phyloP scores from a whole-genome alignment of 768 basidiomycete species.

The Tulasnella sp. region DNA sequence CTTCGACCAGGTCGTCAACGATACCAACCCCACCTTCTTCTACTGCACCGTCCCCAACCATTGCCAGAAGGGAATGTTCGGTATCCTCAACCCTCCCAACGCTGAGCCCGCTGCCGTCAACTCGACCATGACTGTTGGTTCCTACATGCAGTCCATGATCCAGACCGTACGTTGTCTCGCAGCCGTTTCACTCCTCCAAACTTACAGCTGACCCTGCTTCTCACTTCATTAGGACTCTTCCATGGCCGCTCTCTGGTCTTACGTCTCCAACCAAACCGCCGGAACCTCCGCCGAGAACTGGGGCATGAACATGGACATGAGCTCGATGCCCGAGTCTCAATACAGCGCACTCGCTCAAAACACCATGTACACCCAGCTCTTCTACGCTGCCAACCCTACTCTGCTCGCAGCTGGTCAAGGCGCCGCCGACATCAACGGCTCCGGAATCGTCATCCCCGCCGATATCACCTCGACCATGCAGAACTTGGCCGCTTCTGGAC shows the following conservation, averaged over 20 bases:
- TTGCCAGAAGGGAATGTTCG: constrained; percentile 81
- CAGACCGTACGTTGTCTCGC: constrained; percentile 22
- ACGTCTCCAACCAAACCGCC: constrained; percentile 43
- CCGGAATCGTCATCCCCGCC: constrained; percentile 18
- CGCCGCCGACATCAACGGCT: constrained; percentile 4
- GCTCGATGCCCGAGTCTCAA: constrained; percentile 47
- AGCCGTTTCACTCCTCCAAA: background rate
- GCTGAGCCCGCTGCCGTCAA: constrained; percentile 27
- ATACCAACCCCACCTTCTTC: constrained; percentile 65
- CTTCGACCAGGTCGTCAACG: constrained; percentile 65
- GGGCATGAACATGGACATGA: constrained; percentile 58
- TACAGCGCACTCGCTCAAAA: constrained; percentile 47
- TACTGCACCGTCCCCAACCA: constrained; percentile 64
- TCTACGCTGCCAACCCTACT: constrained; percentile 47
- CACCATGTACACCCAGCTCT: constrained; percentile 41
- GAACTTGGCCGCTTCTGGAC: background rate
- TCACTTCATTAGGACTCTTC: constrained; percentile 42
- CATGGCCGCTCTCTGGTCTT: constrained; percentile 48
- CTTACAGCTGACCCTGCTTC: constrained; percentile 8
- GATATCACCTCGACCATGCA: constrained; percentile 14
- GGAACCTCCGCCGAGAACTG: constrained; percentile 46
- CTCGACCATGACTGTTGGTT: constrained; percentile 38
- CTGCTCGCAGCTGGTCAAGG: constrained; percentile 37
- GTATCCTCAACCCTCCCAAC: constrained; percentile 36
- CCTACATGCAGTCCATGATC: constrained; percentile 43